Base-by-base conservation (phyloP, 768 basidiomycete species). In the Russula earlei region DNA sequence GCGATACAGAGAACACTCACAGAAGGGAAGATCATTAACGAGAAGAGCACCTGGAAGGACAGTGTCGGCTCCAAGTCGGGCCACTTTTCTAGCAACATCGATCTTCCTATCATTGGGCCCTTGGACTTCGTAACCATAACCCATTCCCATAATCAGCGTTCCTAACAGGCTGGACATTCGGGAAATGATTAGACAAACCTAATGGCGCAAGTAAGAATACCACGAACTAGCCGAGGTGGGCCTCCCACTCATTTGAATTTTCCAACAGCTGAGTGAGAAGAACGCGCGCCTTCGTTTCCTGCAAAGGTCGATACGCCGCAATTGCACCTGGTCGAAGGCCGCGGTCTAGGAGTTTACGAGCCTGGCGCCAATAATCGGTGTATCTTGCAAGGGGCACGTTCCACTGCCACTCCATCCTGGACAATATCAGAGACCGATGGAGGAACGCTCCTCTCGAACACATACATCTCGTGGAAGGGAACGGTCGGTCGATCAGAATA, bases 391-490 rank as follows among this genome's bases (percentile, higher is more conserved):
- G 11, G 3, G 22, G 41, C 41, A 24, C 11, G 12, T 24, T 3
- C 41, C 41, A 12, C 1, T 42, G 11, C 41, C 41, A 42, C 12
- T 14, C 15, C 41, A 42, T 42, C 41, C 41, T 42, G 22, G 24
- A 11, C 5, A 6, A 8, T 17, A 31, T 37, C 5, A 12, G 1
- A 25, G 20, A 14, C 7, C 5, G 7, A 11, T 1, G 24, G 1
- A 5, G 5, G 10, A 8, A n/a, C 17, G 14, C 29, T 31, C 1
- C 5, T n/a, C 14, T 19, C 4, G 5, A 37, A 14, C 3, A 6
- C 51, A 5, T 20, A 58, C 56, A 58, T 53, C 3, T 53, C 56
- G 8, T n/a, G 15, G 24, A 58, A 8, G 17, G 49, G 36, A 31
- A 25, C 5, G 1, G 1, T 12, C 15, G 44, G 36, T 4, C 56